phyloP scores from a whole-genome alignment of 306 rosid species.

The Biancaea sappan region DNA sequence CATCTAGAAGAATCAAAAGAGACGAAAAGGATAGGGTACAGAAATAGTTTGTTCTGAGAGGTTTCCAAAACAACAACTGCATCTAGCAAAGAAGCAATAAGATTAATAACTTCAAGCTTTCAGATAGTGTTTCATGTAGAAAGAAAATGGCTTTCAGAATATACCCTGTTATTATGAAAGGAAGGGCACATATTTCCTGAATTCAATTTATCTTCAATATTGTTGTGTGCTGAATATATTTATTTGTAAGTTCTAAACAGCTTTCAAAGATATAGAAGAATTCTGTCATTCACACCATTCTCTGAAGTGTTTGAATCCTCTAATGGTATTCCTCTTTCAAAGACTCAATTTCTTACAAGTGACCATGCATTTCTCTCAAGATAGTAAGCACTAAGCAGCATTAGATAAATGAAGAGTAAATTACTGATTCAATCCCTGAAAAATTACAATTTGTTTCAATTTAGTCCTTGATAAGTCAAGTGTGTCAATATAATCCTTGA shows the following conservation, averaged over 20 bases:
- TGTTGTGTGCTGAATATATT: background rate
- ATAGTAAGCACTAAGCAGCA: background rate
- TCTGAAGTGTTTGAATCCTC: constrained; percentile 79
- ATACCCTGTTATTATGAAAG: background rate
- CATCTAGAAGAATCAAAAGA: background rate
- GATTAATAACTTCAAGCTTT: background rate
- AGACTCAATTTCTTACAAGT: constrained; percentile 66
- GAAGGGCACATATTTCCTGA: background rate
- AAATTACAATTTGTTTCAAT: too few species aligned
- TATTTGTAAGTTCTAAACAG: background rate
- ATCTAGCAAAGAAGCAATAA: background rate
- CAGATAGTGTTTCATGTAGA: background rate
- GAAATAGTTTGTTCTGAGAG: background rate
- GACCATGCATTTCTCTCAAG: background rate
- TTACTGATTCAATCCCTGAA: too few species aligned
- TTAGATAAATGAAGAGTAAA: too few species aligned
- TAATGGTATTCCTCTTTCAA: constrained; percentile 94
- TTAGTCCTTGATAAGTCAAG: too few species aligned
- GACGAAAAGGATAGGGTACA: background rate
- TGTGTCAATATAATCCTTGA: too few species aligned
- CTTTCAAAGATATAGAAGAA: constrained; percentile 8
- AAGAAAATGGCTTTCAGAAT: background rate
- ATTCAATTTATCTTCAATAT: background rate
- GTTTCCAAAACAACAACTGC: background rate
- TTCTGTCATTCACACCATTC: constrained; percentile 61